Evolutionary conservation across 106 monocot genomes (phyloP), one percentile per base, ranked within the genome.

Genomic region (Xerophyta viscosa): DNA sequence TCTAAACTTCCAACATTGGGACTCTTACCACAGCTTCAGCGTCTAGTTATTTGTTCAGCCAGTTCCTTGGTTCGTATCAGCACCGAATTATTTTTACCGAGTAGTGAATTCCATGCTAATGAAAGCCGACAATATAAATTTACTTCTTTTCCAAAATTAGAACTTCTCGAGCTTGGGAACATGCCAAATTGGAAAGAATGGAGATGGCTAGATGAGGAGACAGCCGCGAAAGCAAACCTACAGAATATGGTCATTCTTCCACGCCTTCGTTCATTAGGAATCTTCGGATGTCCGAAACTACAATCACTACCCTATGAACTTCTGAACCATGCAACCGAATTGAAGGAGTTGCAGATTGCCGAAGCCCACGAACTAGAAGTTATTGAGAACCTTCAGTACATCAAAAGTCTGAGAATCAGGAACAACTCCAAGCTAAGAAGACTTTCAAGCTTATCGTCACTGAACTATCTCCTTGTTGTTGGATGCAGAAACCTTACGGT

Each of bases 41-140:
- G n/a, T n/a, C n/a, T n/a, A n/a, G n/a, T n/a, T n/a, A n/a, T n/a
- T n/a, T n/a, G n/a, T n/a, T n/a, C n/a, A 64, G 50, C n/a, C 14
- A 0, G 7, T 20, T 26, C 29, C 13, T 24, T 65, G 27, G 44
- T 6, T 15, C 27, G 22, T 7, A 72, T 65, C 10, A 64, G 71
- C 14, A 41, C 65, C 42, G 71, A 72, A 46, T 65, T 72, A 18
- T 11, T 59, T 15, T n/a, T 54, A 23, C n/a, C 18, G 1, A 13
- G 18, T 1, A 52, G 27, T 11, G 10, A 12, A 4, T 6, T 41
- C 33, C 39, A 39, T 10, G 39, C 15, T 10, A 10, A 12, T 39
- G 15, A 39, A 12, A 39, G 15, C 39, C 10, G 6, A 2, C 13
- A 39, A 39, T 12, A 15, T 39, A 39, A 18, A 28, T 7, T 29